phyloP scores from a whole-genome alignment of 176 grass and related monocot species.

The Rhynchospora pubera region DNA sequence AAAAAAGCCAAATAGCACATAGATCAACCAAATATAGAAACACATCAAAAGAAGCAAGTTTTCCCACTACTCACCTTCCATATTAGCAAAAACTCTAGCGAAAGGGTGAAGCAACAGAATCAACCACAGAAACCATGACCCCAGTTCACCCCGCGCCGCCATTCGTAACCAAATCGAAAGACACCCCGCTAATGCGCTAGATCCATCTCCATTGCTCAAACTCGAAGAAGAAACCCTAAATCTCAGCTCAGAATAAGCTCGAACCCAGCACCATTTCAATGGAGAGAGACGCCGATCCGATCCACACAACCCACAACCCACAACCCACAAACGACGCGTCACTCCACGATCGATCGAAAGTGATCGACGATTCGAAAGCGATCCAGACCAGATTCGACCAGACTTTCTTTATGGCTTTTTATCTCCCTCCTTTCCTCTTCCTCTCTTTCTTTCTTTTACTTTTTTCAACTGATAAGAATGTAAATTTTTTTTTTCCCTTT shows the following conservation, averaged over 20 bases:
- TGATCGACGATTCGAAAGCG: conserved; percentile 10
- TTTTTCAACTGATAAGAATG: conserved; percentile 33
- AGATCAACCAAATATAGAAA: conserved; percentile 11
- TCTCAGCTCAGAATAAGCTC: conserved; percentile 19
- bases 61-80: conserved; percentile 43
- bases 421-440: not conserved
- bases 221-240: conserved; percentile 28
- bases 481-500: not conserved
- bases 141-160: conserved; percentile 15
- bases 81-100: conserved; percentile 66
- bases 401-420: conserved; percentile 17
- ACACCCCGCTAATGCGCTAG: conserved; percentile 16
- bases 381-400: conserved; percentile 29
- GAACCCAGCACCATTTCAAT: conserved; percentile 37
- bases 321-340: not conserved
- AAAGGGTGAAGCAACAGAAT: conserved; percentile 39
- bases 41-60: not conserved
- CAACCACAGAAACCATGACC: conserved; percentile 24
- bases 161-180: conserved; percentile 5
- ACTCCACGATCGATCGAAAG: not conserved
- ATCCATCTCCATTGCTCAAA: conserved; percentile 10
- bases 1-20: conserved; percentile 5
- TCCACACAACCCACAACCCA: too few relatives aligned
- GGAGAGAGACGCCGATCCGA: not conserved
- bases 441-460: conserved; percentile 29